Percentiles rank a stretch among this genome's conserved stretches.
Conservation (phyloP, 108 stramenopile species). For the Cyclotella baltica region DNA sequence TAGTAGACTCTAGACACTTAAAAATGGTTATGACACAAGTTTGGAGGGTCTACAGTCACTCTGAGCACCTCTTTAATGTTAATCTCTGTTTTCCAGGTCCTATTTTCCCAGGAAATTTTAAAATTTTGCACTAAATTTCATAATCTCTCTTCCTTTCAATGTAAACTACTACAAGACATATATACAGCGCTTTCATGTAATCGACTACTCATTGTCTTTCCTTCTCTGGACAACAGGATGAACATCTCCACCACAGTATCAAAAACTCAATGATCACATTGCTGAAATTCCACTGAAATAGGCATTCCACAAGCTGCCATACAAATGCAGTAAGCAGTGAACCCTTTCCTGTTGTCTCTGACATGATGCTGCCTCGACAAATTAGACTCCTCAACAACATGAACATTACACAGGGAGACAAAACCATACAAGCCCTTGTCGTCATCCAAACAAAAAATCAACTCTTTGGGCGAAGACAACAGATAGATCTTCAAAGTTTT, state of each 20-base stretch:
- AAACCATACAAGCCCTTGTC: conserved; percentile 6
- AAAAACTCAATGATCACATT: neutral
- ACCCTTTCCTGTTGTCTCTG: conserved; percentile 8
- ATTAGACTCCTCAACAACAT: neutral
- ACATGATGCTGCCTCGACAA: conserved; percentile 6
- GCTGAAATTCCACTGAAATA: neutral
- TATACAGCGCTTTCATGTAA: no score
- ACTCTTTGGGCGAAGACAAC: neutral
- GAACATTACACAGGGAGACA: neutral
- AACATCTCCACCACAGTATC: conserved; percentile 9
- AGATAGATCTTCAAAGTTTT: neutral
- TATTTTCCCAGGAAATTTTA: no score
- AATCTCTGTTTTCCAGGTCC: no score
- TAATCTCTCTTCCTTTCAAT: no score
- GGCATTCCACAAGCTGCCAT: neutral
- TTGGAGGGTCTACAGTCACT: no score
- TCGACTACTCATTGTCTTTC: neutral
- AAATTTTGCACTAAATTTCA: no score
- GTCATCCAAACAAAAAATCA: conserved; percentile 2
- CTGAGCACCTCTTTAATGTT: no score
- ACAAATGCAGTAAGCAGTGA: neutral
- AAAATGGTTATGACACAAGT: no score
- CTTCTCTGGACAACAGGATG: neutral
- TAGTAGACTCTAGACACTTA: no score
- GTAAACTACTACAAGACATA: no score